Base-by-base conservation (phyloP, 305 asterid species). In the Rubia tinctorum region DNA sequence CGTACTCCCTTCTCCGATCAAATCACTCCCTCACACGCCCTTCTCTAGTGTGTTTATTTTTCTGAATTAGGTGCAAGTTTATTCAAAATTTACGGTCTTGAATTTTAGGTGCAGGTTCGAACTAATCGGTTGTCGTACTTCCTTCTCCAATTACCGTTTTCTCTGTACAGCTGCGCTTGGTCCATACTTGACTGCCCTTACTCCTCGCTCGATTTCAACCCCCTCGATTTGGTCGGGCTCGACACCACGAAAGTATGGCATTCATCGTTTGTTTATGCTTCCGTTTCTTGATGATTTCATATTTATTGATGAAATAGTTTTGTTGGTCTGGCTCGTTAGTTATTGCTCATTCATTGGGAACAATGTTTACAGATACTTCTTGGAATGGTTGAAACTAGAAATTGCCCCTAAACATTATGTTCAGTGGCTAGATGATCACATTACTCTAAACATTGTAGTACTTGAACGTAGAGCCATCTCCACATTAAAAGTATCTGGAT, bases 101-200 rank as follows among this genome's bases (percentile, higher is more conserved):
- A n/a, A n/a, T n/a, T n/a, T n/a, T n/a, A n/a, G n/a, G n/a, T n/a
- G n/a, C n/a, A n/a, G n/a, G n/a, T n/a, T n/a, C n/a, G n/a, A n/a
- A n/a, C n/a, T n/a, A n/a, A n/a, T n/a, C n/a, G n/a, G n/a, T n/a
- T n/a, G n/a, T n/a, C n/a, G n/a, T n/a, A n/a, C n/a, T n/a, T n/a
- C n/a, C n/a, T n/a, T n/a, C n/a, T n/a, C n/a, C n/a, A n/a, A n/a
- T n/a, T n/a, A n/a, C n/a, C n/a, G n/a, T n/a, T n/a, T n/a, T n/a
- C n/a, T n/a, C n/a, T n/a, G n/a, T n/a, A n/a, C 97, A 92, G 65
- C 91, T 94, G 99, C 80, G 98, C 98, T 22, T 94, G 99, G 99
- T 94, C 99, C 51, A 94, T 94, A 71, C 73, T 94, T 53, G 99
- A 94, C 85, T 94, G 98, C 75, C 99, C 98, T 44, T 94, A 89